Base-by-base conservation (phyloP, 2,329 filamentous ascomycete species). In the Capronia epimyces region DNA sequence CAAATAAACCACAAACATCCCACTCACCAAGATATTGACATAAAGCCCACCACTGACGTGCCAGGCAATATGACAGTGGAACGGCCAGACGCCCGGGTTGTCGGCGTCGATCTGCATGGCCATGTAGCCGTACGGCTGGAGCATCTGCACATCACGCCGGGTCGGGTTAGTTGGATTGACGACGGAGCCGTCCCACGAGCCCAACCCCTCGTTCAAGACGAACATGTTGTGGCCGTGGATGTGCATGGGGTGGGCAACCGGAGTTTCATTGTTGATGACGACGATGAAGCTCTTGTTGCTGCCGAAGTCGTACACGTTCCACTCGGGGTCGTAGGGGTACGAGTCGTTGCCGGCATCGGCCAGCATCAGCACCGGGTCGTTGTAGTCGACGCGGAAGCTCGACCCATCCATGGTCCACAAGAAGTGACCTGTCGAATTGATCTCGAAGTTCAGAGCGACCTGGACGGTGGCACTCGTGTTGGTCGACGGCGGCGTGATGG, bases 11-110 rank as follows among this genome's bases (percentile, higher is more conserved):
- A n/a, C n/a, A n/a, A n/a, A n/a, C n/a, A n/a, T n/a, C n/a, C n/a
- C n/a, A 45, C 44, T 48, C 32, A 56, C 58, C 51, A 61, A 20
- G 32, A 61, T 21, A 34, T 60, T 58, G 10, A 60, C 29, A 37
- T 60, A 60, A 29, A 61, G 27, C 10, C 59, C 57, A 12, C 47
- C 55, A 44, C 48, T 53, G 13, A 60, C 56, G 31, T 58, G 49
- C 48, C 47, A 60, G 13, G 57, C 67, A 52, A 71, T 71, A 59
- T 72, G 69, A 49, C 69, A 71, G 52, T 72, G 69, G 60, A 70
- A 64, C 16, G 70, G 58, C 70, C 71, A 73, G 2, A 68, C 67
- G 4, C 71, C 71, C 1, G 71, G 70, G 48, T 74, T 74, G 52
- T 73, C 67, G 10, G 66, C 68, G 49, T 66, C 58, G 54, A 72